Evolutionary conservation across 1,139 yeast species (phyloP).

Genomic region (Kodamaea alishanica): DNA sequence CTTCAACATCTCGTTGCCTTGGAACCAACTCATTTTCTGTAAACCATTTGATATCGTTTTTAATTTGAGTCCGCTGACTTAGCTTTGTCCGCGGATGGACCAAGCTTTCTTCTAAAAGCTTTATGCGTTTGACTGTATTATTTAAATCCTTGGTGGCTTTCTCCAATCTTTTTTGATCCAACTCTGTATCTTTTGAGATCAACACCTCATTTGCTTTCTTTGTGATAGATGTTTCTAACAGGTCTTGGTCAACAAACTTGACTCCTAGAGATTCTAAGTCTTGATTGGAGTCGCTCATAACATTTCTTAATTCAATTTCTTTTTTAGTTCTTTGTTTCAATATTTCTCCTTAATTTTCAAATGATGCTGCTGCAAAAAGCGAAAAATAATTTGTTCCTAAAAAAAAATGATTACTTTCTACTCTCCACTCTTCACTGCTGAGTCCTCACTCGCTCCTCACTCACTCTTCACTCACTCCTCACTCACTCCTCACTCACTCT

Average conservation of each 20-base stretch:
- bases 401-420: neutral
- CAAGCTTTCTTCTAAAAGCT: constrained; percentile 46
- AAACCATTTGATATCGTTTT: constrained; percentile 54
- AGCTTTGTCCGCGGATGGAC: constrained; percentile 57
- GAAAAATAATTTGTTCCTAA: neutral
- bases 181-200: constrained; percentile 59
- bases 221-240: constrained; percentile 69
- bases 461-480: no score
- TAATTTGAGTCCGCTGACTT: constrained; percentile 56
- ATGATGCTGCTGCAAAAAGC: neutral
- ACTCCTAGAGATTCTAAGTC: constrained; percentile 28
- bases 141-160: constrained; percentile 53
- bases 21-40: constrained; percentile 51
- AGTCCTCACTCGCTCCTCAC: no score
- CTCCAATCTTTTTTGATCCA: constrained; percentile 69
- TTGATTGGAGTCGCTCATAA: neutral
- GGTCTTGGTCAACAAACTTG: constrained; percentile 67
- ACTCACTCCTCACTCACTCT: no score
- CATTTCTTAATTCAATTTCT: neutral
- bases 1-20: constrained; percentile 57
- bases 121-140: constrained; percentile 42
- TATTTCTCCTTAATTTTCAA: neutral
- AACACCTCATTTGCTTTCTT: constrained; percentile 63
- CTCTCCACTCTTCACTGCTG: no score
- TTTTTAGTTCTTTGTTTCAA: neutral